Conservation (phyloP, 2,329 filamentous ascomycete species). For the Trichoderma sp. region DNA sequence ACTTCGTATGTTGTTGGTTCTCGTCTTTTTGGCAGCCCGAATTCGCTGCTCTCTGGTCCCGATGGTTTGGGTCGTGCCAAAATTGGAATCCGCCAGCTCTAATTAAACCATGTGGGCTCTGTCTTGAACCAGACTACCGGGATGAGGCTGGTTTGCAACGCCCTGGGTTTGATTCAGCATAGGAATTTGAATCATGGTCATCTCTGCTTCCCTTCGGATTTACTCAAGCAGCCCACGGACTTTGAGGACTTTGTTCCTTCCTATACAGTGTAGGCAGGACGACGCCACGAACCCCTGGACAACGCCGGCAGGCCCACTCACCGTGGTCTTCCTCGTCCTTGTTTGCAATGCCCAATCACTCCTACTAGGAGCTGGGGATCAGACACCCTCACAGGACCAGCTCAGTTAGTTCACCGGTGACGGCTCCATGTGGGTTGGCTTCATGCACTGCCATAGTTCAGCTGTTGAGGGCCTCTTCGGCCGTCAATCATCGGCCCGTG, state of each 20-base stretch:
- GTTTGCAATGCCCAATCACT: not conserved
- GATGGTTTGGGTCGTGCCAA: not conserved
- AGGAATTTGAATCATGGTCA: not conserved
- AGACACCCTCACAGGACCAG: not conserved
- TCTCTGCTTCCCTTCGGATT: not conserved
- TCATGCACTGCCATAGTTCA: too few species aligned
- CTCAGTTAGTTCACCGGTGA: not conserved
- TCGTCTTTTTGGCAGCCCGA: not conserved
- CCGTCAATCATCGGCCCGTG: too few species aligned
- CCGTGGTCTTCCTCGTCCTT: not conserved
- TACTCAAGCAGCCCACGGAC: not conserved
- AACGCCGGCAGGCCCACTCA: not conserved
- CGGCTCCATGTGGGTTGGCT: not conserved
- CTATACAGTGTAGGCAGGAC: not conserved
- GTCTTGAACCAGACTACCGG: not conserved
- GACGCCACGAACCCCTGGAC: not conserved
- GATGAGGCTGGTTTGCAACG: not conserved
- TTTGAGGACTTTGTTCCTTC: not conserved
- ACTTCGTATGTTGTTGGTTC: not conserved
- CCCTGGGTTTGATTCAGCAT: not conserved
- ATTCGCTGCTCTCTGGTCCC: not conserved
- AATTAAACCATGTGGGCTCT: not conserved
- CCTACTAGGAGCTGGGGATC: not conserved
- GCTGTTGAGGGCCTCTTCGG: too few species aligned
- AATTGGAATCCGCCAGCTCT: not conserved